A percentile compares a stretch with the other conserved stretches of the same genome.
phyloP scores from a whole-genome alignment of 331 rosid genomes.

The Quercus lobata region DNA sequence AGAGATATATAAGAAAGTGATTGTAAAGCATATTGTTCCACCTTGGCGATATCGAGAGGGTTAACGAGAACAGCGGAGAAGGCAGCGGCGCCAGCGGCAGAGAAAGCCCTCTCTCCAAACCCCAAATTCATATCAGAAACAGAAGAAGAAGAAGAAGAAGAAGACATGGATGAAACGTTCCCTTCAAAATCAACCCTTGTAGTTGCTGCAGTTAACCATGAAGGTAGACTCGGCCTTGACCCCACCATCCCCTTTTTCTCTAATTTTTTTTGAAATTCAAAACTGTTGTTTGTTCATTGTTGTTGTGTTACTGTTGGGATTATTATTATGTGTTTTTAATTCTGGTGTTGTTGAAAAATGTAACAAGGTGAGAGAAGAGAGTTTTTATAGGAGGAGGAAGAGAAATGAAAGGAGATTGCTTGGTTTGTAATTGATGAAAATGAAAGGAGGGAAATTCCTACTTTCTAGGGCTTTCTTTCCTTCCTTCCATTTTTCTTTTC shows the following conservation, averaged over 20 bases:
- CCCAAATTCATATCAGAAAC: constrained; percentile 47
- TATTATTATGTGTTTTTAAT: too few species aligned
- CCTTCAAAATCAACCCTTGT: constrained; percentile 38
- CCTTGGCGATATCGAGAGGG: constrained; percentile 96
- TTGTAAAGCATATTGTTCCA: not conserved
- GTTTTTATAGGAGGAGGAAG: not conserved
- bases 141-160: not conserved
- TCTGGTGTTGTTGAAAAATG: not conserved
- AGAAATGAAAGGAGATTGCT: not conserved
- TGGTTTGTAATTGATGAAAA: not conserved
- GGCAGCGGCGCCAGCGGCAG: constrained; percentile 87
- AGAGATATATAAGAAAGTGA: too few species aligned
- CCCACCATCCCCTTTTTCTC: constrained; percentile 29
- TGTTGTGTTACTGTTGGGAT: not conserved
- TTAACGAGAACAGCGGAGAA: constrained; percentile 80
- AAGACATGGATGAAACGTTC: constrained; percentile 26
- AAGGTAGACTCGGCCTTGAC: constrained; percentile 33
- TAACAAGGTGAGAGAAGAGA: too few species aligned
- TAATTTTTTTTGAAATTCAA: not conserved
- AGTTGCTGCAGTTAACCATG: constrained; percentile 39
- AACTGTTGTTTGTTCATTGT: not conserved
- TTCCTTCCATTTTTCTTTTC: not conserved
- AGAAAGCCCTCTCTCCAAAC: constrained; percentile 53
- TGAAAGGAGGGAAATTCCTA: too few species aligned
- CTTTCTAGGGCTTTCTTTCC: too few species aligned